These are phyloP conservation scores for Serendipita sp. DNA, from an alignment of 768 basidiomycete species.

Conservation along the genomic window DNA sequence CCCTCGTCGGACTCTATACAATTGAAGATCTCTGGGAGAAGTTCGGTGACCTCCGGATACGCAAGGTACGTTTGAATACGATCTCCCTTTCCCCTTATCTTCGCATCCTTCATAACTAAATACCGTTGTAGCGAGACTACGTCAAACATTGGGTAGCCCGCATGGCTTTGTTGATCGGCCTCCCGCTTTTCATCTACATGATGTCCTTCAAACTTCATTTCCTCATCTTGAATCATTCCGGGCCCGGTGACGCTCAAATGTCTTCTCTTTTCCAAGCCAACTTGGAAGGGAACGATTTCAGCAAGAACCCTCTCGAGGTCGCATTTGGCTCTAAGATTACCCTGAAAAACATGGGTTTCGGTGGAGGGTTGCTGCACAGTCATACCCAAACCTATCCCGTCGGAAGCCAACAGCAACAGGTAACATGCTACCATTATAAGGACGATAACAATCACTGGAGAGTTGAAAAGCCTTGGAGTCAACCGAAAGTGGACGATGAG, in stretches of 20 bases:
- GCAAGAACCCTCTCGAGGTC: constrained; percentile 79
- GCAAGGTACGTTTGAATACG: constrained; percentile 41
- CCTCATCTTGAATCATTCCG: constrained; percentile 81
- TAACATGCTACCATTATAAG: constrained; percentile 99
- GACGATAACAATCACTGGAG: constrained; percentile 93
- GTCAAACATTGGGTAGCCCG: constrained; percentile 82
- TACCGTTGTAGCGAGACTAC: constrained; percentile 55
- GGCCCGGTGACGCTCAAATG: constrained; percentile 98
- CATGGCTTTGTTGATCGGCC: constrained; percentile 65
- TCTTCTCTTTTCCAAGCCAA: constrained; percentile 97
- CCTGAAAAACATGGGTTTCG: constrained; percentile 95
- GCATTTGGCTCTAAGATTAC: constrained; percentile 84
- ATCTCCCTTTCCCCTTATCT: neutral
- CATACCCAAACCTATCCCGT: constrained; percentile 91
- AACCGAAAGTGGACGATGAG: constrained; percentile 47
- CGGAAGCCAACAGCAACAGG: constrained; percentile 87
- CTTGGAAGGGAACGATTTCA: constrained; percentile 84
- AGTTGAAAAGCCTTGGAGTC: constrained; percentile 69
- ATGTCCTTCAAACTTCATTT: constrained; percentile 93
- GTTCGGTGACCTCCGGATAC: constrained; percentile 89
- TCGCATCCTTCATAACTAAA: neutral
- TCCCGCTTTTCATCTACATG: constrained; percentile 90
- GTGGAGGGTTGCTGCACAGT: constrained; percentile 90
- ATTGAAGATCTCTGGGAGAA: constrained; percentile 98
- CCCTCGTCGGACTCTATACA: constrained; percentile 89